Conservation (phyloP, 306 rosid genomes). For the Rosa persica region DNA sequence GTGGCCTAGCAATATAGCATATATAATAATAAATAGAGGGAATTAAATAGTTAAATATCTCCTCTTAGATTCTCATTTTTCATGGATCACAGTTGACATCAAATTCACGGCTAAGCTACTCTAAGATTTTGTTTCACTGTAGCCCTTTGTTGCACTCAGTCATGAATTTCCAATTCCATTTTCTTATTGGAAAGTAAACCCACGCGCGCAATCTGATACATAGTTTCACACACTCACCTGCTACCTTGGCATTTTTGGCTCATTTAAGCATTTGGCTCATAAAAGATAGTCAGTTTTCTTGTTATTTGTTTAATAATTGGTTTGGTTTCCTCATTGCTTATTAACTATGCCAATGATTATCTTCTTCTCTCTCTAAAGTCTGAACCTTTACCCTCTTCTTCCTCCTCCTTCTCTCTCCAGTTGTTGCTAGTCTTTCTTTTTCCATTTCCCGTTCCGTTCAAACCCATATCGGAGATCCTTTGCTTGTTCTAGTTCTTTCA, state of each 20-base stretch:
- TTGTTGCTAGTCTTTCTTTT: neutral
- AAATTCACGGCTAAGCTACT: conserved; percentile 36
- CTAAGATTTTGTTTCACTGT: neutral
- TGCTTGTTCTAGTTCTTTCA: conserved; percentile 21
- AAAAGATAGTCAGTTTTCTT: neutral
- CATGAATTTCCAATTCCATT: neutral
- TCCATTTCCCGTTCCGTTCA: conserved; percentile 6
- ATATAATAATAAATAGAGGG: neutral
- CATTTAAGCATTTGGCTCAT: conserved; percentile 44
- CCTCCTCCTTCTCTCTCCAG: conserved; percentile 4
- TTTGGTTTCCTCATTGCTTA: conserved; percentile 3
- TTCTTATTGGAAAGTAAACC: neutral
- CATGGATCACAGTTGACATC: conserved; percentile 37
- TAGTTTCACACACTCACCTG: conserved; percentile 14
- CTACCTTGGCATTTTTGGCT: conserved; percentile 56
- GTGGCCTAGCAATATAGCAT: neutral
- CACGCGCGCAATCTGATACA: conserved; percentile 15
- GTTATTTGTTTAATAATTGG: conserved; percentile 21
- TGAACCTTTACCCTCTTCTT: conserved; percentile 23
- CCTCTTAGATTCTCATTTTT: conserved; percentile 4
- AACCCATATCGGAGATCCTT: conserved; percentile 38
- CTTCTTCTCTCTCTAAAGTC: conserved; percentile 44
- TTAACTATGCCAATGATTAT: conserved; percentile 48
- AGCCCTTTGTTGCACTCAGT: neutral
- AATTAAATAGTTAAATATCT: conserved; percentile 1